Percentiles rank a stretch among this genome's conserved stretches.
Evolutionary conservation across 306 rosid genomes (phyloP).

Genomic region (Inga leiocalycina): DNA sequence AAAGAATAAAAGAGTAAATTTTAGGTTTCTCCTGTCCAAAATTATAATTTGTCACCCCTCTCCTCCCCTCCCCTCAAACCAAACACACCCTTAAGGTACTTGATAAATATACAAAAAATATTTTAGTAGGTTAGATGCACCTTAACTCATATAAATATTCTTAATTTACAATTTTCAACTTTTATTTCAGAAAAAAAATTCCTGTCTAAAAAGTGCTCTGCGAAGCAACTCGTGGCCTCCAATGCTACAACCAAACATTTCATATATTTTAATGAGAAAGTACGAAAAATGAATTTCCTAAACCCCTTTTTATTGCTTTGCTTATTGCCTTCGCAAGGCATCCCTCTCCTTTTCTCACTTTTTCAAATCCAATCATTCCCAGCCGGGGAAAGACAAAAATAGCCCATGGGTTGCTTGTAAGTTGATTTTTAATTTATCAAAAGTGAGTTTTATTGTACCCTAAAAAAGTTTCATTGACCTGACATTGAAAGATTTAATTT

Average conservation of each 20-base stretch:
- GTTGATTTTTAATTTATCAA: neutral
- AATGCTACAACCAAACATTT: neutral
- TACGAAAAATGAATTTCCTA: neutral
- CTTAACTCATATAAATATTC: too few species aligned
- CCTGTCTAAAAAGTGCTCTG: neutral
- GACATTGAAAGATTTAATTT: neutral
- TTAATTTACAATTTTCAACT: neutral
- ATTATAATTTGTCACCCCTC: too few species aligned
- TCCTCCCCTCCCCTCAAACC: too few species aligned
- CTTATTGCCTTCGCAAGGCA: neutral
- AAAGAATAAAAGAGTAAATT: too few species aligned
- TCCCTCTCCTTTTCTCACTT: neutral
- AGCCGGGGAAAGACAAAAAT: neutral
- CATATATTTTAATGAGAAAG: neutral
- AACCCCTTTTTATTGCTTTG: neutral
- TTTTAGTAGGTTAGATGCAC: too few species aligned
- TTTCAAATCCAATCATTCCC: neutral
- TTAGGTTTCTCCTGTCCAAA: too few species aligned
- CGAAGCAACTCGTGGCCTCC: neutral
- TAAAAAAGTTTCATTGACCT: neutral
- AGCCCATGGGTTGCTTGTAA: neutral
- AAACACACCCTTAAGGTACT: too few species aligned
- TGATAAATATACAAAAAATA: too few species aligned
- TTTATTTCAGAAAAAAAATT: neutral
- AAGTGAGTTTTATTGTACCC: neutral